Conservation (phyloP, 768 basidiomycete genomes). For the Collybia nuda region DNA sequence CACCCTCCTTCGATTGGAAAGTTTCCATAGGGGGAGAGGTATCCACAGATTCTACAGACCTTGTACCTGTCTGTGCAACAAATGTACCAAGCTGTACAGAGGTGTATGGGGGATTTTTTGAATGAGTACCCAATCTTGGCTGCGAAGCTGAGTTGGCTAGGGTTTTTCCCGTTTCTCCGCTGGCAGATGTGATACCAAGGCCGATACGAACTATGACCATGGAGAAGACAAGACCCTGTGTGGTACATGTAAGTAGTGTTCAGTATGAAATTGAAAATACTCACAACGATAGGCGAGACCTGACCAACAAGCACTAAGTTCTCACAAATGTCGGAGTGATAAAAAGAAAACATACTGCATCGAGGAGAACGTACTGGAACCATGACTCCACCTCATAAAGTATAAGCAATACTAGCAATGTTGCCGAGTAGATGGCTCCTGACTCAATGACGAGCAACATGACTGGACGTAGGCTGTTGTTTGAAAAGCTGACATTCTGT, state of each 20-base stretch:
- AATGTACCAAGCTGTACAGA: too few relatives aligned
- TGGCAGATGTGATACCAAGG: constrained; percentile 26
- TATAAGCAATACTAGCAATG: constrained; percentile 29
- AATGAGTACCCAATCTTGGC: too few relatives aligned
- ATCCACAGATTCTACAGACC: too few relatives aligned
- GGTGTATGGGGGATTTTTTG: too few relatives aligned
- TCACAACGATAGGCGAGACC: constrained; percentile 7
- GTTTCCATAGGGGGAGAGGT: too few relatives aligned
- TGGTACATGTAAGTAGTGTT: neutral
- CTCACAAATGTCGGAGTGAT: neutral
- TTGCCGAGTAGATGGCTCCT: constrained; percentile 34
- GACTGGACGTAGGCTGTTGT: constrained; percentile 26
- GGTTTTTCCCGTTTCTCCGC: constrained; percentile 2
- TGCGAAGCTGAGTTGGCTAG: too few relatives aligned
- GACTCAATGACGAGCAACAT: constrained; percentile 36
- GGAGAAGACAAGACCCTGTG: constrained; percentile 34
- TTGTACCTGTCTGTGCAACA: too few relatives aligned
- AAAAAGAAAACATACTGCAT: constrained; percentile 25
- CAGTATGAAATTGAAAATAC: neutral
- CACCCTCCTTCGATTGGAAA: too few relatives aligned
- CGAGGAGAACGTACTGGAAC: constrained; percentile 35
- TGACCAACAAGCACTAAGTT: neutral
- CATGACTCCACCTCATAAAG: constrained; percentile 30
- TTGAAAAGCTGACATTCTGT: constrained; percentile 18
- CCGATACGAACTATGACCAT: constrained; percentile 40